Evolutionary conservation across 2,329 filamentous ascomycete species (phyloP).

Genomic region (Exserohilum rostratum): DNA sequence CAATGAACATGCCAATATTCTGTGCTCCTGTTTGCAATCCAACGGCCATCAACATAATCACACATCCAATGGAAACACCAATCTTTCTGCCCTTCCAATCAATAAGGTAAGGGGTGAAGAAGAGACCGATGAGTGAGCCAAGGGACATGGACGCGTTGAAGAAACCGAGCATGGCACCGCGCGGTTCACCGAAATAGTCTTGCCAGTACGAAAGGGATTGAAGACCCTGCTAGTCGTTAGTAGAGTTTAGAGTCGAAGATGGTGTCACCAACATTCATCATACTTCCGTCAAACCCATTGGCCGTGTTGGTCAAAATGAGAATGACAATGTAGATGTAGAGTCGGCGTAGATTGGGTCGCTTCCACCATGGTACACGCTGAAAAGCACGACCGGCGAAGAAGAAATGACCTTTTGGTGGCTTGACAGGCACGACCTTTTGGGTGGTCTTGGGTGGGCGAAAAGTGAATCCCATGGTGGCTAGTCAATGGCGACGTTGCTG

Average conservation of each 20-base stretch:
- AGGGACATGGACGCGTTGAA: constrained; percentile 27
- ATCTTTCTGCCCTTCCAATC: constrained; percentile 33
- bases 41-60: constrained; percentile 36
- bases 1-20: constrained; percentile 39
- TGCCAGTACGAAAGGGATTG: constrained; percentile 30
- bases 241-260: background rate
- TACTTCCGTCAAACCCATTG: constrained; percentile 59
- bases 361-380: constrained; percentile 18
- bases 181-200: constrained; percentile 30
- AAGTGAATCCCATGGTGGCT: constrained; percentile 7
- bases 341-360: constrained; percentile 14
- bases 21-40: constrained; percentile 31
- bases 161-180: constrained; percentile 36
- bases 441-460: constrained; percentile 14
- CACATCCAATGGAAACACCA: constrained; percentile 35
- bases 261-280: constrained; percentile 27
- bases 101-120: constrained; percentile 29
- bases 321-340: constrained; percentile 20
- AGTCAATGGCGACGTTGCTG: background rate
- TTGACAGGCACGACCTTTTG: constrained; percentile 19
- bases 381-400: constrained; percentile 19
- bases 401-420: constrained; percentile 22
- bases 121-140: constrained; percentile 23
- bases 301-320: constrained; percentile 23
- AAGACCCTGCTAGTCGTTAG: constrained; percentile 32